Base-by-base conservation (phyloP, 495 filamentous ascomycete species). In the Daldinia loculata region DNA sequence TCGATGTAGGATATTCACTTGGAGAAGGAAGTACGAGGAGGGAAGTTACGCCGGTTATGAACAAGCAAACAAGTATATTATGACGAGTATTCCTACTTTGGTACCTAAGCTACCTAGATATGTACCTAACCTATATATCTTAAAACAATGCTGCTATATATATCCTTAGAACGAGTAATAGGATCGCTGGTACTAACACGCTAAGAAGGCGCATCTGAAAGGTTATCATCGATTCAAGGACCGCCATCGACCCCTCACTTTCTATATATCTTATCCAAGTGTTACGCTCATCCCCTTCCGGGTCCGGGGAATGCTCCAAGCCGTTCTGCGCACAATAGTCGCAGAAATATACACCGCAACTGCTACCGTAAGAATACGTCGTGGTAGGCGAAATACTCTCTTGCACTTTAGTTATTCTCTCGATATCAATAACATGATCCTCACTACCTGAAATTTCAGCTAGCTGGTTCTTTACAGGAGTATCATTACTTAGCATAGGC, bases 251-350 rank as follows among this genome's bases (percentile, higher is more conserved):
- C 39, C 62, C 58, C 34, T 70, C 61, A 6, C 17, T 55, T 38
- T 63, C 59, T 50, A 67, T 61, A 15, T 24, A 62, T 26, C 55
- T 67, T 22, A 27, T 24, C 70, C 67, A 61, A 4, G 36, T 12
- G 6, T 27, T 41, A 39, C 51, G 36, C 7, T 67, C 34, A 6
- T 71, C 39, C 15, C 19, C 39, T 17, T 34, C 32, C 11, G 9
- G 30, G 1, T 63, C 55, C 0, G 11, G 64, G 6, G 27, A 24
- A 14, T 71, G 67, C 27, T 30, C 41, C 3, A 71, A 12, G 4
- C 67, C 65, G 12, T 68, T 58, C 38, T 57, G 65, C 0, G 43
- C 6, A 36, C 72, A 76, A 32, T 75, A 72, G 15, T 66, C 63
- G 39, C 75, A 76, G 30, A n/a, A 38, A 8, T 34, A 36, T 24